These are phyloP conservation scores for Penicillium sp. DNA, from an alignment of 2,329 filamentous ascomycete genomes.

Conservation along the genomic window DNA sequence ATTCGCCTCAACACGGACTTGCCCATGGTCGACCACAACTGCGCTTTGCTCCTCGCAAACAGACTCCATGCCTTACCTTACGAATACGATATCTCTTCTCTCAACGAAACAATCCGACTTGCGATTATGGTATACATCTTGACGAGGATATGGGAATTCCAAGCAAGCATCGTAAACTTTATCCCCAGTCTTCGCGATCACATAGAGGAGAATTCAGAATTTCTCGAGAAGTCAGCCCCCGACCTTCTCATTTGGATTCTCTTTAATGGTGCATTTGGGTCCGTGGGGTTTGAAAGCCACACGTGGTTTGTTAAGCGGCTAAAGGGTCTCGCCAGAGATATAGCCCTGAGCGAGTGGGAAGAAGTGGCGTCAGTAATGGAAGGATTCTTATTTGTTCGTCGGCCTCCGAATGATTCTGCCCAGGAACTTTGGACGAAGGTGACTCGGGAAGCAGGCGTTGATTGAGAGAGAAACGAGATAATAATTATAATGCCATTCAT, in stretches of 20 bases:
- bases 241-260: not conserved
- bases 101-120: not conserved
- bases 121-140: not conserved
- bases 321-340: not conserved
- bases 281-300: not conserved
- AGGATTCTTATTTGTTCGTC: not conserved
- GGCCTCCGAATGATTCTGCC: not conserved
- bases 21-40: not conserved
- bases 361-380: not conserved
- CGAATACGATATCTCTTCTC: not conserved
- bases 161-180: not conserved
- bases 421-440: not conserved
- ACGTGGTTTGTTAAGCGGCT: not conserved
- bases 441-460: not conserved
- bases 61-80: not conserved
- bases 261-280: not conserved
- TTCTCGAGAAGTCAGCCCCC: not conserved
- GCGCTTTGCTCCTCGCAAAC: not conserved
- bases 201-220: not conserved
- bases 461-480: not conserved
- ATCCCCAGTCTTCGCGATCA: not conserved
- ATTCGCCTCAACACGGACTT: not conserved
- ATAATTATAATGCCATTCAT: not conserved
- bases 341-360: not conserved
- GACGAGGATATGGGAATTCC: not conserved